Base-by-base conservation (phyloP, 176 grass and related monocot genomes). In the Typha latifolia region DNA sequence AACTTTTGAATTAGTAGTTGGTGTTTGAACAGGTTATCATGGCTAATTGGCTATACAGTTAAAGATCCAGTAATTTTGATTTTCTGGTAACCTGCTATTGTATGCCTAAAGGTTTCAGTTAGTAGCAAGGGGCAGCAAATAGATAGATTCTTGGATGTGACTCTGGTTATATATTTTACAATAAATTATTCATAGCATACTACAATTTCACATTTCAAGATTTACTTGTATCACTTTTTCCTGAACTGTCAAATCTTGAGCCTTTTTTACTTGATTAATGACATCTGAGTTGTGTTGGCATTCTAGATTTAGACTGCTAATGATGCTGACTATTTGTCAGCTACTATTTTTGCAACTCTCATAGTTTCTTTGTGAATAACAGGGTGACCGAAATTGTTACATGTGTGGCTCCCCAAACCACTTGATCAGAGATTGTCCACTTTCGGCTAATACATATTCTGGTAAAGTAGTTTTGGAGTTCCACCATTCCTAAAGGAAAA, bases 361-460 rank as follows among this genome's bases (percentile, higher is more conserved):
- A 23, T 31, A 4, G 56, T 49, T 49, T 27, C 57, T 22, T 49
- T 63, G 26, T 37, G 31, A 16, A 14, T 47, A 69, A n/a, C 63
- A 75, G 73, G 73, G 73, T 27, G 49, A 49, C 49, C 73, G 63
- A 48, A 75, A 51, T 75, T 75, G 63, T 56, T 75, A 75, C 63
- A 75, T 52, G 73, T 75, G 73, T 48, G 73, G 73, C 32, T 75
- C 73, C 19, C 73, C 73, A 47, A 66, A 59, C 48, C 73, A 75
- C 63, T 52, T 75, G 63, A 53, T 75, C 31, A 66, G 73, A 67
- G 63, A 75, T 66, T 75, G 73, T 26, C 73, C 63, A 48, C 49
- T 66, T 66, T 49, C 63, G 5, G 66, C 63, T 53, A 75, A 75
- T 75, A 31, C 52, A 66, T 64, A 67, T 23, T 47, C 73, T 56